phyloP scores from a whole-genome alignment of 345 rosid genomes.

The Microcos paniculata region DNA sequence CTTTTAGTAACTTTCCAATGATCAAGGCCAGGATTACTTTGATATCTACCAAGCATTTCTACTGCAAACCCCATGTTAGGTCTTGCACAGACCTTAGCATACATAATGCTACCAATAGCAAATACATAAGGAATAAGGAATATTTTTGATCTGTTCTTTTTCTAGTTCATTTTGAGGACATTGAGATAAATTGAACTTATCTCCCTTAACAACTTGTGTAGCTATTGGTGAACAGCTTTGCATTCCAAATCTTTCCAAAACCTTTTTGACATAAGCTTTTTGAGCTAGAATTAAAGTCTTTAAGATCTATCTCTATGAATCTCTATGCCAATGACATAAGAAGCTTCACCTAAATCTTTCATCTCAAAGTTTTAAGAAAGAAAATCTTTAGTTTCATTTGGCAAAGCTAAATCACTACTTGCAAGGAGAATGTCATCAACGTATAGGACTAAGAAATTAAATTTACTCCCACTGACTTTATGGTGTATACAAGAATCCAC shows the following conservation, averaged over 20 bases:
- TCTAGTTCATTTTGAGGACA: background rate
- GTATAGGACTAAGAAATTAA: no score
- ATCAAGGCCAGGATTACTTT: background rate
- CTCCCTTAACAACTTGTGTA: background rate
- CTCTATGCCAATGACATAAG: background rate
- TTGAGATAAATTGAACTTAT: background rate
- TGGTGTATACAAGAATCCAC: background rate
- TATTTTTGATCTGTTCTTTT: background rate
- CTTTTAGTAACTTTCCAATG: slow-evolving; percentile 2
- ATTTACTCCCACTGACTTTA: background rate
- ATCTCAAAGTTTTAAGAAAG: background rate
- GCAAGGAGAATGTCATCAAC: no score
- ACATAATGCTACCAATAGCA: background rate
- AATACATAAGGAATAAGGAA: background rate
- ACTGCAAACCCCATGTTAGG: background rate
- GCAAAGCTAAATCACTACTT: no score
- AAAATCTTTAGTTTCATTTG: background rate
- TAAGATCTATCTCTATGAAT: background rate
- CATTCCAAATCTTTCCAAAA: no score
- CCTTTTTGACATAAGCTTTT: background rate
- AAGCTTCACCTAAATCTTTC: slow-evolving; percentile 1
- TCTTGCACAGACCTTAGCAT: background rate
- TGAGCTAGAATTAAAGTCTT: background rate
- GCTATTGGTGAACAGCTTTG: background rate
- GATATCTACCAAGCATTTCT: background rate